Conservation (phyloP, 2,329 filamentous ascomycete species). For the Verruconis gallopava region DNA sequence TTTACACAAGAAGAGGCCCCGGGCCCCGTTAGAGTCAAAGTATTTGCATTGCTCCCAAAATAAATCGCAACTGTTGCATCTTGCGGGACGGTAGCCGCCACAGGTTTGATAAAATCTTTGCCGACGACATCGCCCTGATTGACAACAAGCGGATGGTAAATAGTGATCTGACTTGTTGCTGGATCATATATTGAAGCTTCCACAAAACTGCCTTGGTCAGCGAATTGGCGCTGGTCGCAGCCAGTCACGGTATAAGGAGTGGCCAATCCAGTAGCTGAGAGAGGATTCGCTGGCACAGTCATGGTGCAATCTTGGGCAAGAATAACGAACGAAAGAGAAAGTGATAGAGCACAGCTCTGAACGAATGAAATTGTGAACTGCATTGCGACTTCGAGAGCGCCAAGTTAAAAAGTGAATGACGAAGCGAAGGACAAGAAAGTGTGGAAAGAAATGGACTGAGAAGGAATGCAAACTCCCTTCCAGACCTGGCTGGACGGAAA, state of each 20-base stretch:
- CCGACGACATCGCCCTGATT: neutral
- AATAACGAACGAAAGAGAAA: too few species aligned
- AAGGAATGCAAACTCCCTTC: too few species aligned
- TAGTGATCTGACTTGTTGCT: neutral
- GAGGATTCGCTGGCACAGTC: constrained; percentile 4
- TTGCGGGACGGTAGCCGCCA: neutral
- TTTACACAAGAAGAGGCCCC: neutral
- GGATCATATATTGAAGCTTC: constrained; percentile 1
- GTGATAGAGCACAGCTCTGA: too few species aligned
- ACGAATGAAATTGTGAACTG: neutral
- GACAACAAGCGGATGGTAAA: constrained; percentile 1
- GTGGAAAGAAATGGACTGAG: too few species aligned
- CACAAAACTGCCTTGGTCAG: neutral
- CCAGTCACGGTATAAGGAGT: constrained; percentile 1
- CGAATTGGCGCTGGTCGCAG: neutral
- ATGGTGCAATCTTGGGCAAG: constrained; percentile 4
- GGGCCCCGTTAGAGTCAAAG: constrained; percentile 2
- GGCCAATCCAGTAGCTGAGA: neutral
- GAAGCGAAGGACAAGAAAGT: too few species aligned
- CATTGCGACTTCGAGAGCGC: too few species aligned
- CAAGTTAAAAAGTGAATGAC: too few species aligned
- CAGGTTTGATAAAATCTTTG: constrained; percentile 1
- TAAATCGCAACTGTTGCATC: neutral
- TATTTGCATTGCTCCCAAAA: constrained; percentile 1
- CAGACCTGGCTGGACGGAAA: too few species aligned